A percentile compares a stretch with the other conserved stretches of the same genome.
Evolutionary conservation across 495 filamentous ascomycete genomes (phyloP).

Genomic region (Tuber umbilicatum): DNA sequence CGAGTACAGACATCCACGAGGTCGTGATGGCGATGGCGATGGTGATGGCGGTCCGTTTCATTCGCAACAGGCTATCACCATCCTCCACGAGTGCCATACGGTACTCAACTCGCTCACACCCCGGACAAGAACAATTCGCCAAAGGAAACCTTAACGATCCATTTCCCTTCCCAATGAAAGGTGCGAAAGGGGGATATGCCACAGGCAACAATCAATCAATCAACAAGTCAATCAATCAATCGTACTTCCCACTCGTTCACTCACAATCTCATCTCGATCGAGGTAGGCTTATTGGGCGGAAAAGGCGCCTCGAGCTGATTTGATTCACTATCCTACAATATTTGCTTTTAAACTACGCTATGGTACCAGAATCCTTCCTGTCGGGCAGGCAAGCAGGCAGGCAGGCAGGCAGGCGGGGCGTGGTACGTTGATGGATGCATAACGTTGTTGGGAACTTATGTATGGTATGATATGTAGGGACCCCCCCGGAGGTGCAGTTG

Average conservation of each 20-base stretch:
- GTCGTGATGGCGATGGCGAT: not conserved
- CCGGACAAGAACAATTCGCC: not conserved
- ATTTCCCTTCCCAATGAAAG: not conserved
- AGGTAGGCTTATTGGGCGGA: not conserved
- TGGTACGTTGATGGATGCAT: not conserved
- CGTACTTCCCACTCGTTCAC: not conserved
- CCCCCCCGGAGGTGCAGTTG: not conserved
- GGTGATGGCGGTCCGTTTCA: slow-evolving; percentile 4
- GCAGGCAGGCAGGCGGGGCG: not conserved
- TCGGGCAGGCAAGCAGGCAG: too few relatives aligned
- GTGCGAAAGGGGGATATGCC: not conserved
- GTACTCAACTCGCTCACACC: not conserved
- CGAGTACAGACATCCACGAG: not conserved
- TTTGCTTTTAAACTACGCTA: not conserved
- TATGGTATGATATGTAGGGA: not conserved
- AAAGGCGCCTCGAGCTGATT: not conserved
- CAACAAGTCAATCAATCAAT: not conserved
- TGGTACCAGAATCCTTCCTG: not conserved
- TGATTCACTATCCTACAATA: not conserved
- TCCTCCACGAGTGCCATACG: too few relatives aligned
- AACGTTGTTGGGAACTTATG: not conserved
- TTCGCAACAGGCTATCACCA: not conserved
- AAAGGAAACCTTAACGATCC: not conserved
- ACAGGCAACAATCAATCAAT: too few relatives aligned
- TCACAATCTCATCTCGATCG: not conserved